A percentile compares a stretch with the other conserved stretches of the same genome.
These are phyloP conservation scores for Phytophthora sp. DNA, from an alignment of 352 stramenopile genomes.

Conservation along the genomic window DNA sequence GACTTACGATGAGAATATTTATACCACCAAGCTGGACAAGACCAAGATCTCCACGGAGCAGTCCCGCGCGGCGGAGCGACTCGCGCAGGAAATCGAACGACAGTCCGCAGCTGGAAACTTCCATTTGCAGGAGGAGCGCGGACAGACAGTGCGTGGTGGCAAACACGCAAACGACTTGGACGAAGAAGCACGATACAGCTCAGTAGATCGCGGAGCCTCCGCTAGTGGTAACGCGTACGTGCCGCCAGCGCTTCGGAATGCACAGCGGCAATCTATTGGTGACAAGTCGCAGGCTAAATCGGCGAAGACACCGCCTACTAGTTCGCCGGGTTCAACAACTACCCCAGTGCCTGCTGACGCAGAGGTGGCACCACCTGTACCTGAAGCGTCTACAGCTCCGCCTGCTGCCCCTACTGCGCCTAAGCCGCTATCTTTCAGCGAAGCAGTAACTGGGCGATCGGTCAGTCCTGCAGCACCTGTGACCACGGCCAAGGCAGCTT, in stretches of 20 bases:
- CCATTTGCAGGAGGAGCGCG: conserved; percentile 95
- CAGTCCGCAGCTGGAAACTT: conserved; percentile 90
- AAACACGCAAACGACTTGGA: conserved; percentile 72
- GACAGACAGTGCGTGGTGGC: conserved; percentile 39
- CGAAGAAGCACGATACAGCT: conserved; percentile 97
- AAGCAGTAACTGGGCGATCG: conserved; percentile 64
- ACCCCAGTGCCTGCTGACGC: conserved; percentile 5
- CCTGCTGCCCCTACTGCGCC: conserved; percentile 7
- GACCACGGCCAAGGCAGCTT: conserved; percentile 1
- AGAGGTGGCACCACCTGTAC: conserved; percentile 9
- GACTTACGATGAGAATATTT: conserved; percentile 97
- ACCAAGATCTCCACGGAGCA: conserved; percentile 90
- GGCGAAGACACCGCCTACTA: conserved; percentile 10
- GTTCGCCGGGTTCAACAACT: not conserved
- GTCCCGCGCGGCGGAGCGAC: conserved; percentile 88
- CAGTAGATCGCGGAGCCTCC: conserved; percentile 71
- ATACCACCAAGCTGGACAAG: conserved; percentile 97
- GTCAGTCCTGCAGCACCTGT: conserved; percentile 3
- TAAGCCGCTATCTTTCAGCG: conserved; percentile 77
- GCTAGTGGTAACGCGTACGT: conserved; percentile 59
- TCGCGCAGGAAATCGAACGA: conserved; percentile 96
- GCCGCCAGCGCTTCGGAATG: conserved; percentile 66
- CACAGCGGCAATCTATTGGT: conserved; percentile 45
- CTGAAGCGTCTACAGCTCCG: conserved; percentile 2
- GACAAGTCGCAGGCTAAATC: conserved; percentile 30